Evolutionary conservation across 371 early-diverging fungal genomes (phyloP), one percentile per base, ranked within the genome.

Genomic region (Batkoa obscura): DNA sequence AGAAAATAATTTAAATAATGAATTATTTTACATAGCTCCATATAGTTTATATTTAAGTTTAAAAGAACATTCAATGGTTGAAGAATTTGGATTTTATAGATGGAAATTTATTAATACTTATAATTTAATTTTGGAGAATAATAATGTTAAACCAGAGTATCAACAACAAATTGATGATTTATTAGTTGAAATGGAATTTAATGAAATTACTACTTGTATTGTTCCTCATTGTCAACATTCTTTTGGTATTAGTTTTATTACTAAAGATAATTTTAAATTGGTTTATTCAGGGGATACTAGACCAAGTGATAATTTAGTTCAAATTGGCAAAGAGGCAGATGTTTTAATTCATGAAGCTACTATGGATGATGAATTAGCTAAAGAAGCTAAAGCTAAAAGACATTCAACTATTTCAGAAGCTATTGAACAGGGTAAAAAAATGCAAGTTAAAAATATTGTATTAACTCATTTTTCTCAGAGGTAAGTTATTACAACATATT

Each of bases 381-480:
- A 72, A 12, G 85, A 91, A 39, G 99, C 99, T 0, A 59, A 72
- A 23, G 74, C 68, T 9, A 95, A 94, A 65, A 71, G 79, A 10
- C 99, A 99, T 65, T 83, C 81, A 43, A 99, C 98, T 0, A 80
- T 83, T 1, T 64, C 68, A 43, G 96, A 97, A 68, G 98, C 99
- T 0, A 70, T 94, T 3, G 67, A 78, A 17, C 81, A 98, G 36
- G 89, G 83, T 0, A 62, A 75, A 60, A 65, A 68, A 80, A 83
- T 94, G 88, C 71, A 80, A 17, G 92, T 94, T 41, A 73, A 80
- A 59, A 72, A 68, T 52, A 74, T 89, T 2, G 61, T 99, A 39
- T 67, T 99, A 55, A 99, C 98, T 51, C 99, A 99, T 66, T 98
- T 98, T 62, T 93, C 94, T 64, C 96, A 98, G 68, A 78, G 99